Evolutionary conservation across 2,329 filamentous ascomycete genomes (phyloP).

Genomic region (Pseudocercospora eumusae): DNA sequence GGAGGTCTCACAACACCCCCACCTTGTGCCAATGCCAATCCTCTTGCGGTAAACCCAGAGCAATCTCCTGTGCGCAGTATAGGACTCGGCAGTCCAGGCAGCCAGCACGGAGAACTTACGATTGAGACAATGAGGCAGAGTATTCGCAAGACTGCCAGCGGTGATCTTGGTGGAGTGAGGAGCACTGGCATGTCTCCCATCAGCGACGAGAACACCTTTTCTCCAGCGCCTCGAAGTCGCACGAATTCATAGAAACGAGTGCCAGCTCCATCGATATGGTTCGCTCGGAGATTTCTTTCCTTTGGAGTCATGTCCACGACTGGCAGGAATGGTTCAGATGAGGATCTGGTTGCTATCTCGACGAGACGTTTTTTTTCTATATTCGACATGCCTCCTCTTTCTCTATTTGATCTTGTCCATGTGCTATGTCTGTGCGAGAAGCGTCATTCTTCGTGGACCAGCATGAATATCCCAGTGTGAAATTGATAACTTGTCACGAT

Average conservation of each 20-base stretch:
- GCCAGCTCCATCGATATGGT: not conserved
- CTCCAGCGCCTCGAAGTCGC: slow-evolving; percentile 28
- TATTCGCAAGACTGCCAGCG: slow-evolving; percentile 78
- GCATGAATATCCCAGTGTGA: not conserved
- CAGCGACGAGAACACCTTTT: slow-evolving; percentile 26
- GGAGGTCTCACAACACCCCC: slow-evolving; percentile 32
- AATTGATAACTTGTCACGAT: not conserved
- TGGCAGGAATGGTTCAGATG: not conserved
- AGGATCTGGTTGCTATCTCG: not conserved
- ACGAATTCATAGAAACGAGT: slow-evolving; percentile 30
- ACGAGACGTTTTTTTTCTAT: not conserved
- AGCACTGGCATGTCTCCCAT: slow-evolving; percentile 37
- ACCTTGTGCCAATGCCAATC: slow-evolving; percentile 53
- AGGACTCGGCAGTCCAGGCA: slow-evolving; percentile 22
- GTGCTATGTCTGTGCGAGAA: not conserved
- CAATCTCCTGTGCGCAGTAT: slow-evolving; percentile 27
- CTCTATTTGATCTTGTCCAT: not conserved
- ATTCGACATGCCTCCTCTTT: not conserved
- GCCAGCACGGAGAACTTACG: slow-evolving; percentile 67
- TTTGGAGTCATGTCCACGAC: slow-evolving; percentile 1
- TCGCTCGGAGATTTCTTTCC: not conserved
- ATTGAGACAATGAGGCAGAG: slow-evolving; percentile 95
- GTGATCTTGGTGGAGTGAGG: slow-evolving; percentile 62
- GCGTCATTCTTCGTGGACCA: not conserved
- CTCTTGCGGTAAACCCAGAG: slow-evolving; percentile 22